Conservation (phyloP, 345 rosid genomes). For the Pistacia vera region DNA sequence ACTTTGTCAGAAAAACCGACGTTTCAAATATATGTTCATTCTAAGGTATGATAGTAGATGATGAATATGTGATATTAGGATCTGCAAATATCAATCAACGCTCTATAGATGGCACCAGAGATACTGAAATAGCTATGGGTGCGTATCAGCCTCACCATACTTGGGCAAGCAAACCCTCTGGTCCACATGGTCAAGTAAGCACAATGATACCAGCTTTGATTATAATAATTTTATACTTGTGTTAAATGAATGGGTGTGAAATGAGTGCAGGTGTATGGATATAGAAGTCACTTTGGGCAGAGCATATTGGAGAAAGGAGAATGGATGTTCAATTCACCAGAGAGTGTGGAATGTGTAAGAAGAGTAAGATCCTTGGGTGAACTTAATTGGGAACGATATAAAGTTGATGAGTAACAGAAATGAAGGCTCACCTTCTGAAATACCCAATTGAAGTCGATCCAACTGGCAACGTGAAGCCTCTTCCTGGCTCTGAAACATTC, state of each 20-base stretch:
- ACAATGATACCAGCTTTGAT: not conserved
- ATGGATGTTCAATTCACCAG: conserved; percentile 69
- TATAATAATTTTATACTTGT: not conserved
- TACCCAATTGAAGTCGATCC: conserved; percentile 77
- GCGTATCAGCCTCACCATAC: conserved; percentile 76
- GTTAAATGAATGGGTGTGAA: not conserved
- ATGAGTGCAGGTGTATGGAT: conserved; percentile 59
- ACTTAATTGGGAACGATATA: conserved; percentile 64
- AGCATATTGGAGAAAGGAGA: conserved; percentile 68
- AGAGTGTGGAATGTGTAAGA: conserved; percentile 68
- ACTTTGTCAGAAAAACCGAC: conserved; percentile 55
- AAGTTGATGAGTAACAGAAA: conserved; percentile 59
- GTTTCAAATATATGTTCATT: conserved; percentile 91
- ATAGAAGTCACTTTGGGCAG: conserved; percentile 88
- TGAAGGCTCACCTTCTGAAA: conserved; percentile 81
- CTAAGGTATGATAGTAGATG: conserved; percentile 89
- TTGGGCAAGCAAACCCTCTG: conserved; percentile 45
- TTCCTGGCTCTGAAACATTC: conserved; percentile 65
- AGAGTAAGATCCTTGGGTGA: conserved; percentile 61
- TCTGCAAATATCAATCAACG: conserved; percentile 93
- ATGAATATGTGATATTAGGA: conserved; percentile 76
- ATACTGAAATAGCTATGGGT: conserved; percentile 92
- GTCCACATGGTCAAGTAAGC: conserved; percentile 71
- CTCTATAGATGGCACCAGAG: conserved; percentile 83
- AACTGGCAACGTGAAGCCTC: conserved; percentile 65